Base-by-base conservation (phyloP, 179 eudicot genomes). In the Spinacia oleracea region DNA sequence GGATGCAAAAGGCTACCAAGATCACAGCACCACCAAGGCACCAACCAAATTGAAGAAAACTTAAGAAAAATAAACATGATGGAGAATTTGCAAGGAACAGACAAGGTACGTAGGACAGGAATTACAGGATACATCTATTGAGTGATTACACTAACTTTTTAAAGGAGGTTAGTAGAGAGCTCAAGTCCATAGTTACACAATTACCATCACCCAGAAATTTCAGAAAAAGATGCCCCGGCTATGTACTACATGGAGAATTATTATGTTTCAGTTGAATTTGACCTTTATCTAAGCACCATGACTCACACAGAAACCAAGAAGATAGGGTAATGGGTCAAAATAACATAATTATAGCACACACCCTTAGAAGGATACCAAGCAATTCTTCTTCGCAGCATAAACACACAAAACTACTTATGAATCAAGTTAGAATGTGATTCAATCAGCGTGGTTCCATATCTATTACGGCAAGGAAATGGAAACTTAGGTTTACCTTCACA, bases 401-500 rank as follows among this genome's bases (percentile, higher is more conserved):
- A 55, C 43, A 62, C 66, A 43, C 53, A 59, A 14, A 75, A 46
- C 53, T 15, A 55, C 18, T 34, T 9, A 35, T 76, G 63, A 70
- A 70, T 53, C 25, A 48, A 56, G 78, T 68, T 9, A 75, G 34
- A 65, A 12, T 12, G 25, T 62, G 70, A 53, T 56, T 31, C 15
- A 31, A 71, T n/a, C 58, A 51, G 35, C 35, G 25, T 12, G 56
- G 11, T 31, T 63, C 42, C 38, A 71, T 14, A 75, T 78, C 35
- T 60, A 50, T 45, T 53, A 68, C 64, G 2, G 72, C 66, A 53
- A 21, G 62, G 55, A 70, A 10, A 21, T 14, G 15, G 45, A 51
- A 66, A 42, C 21, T 43, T 15, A 40, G 40, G 68, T 73, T 78
- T 83, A 96, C 99, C 98, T 93, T 84, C 71, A 86, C 89, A 85